These are phyloP conservation scores for Ceratocystis harringtonii DNA, from an alignment of 2,329 filamentous ascomycete species.

Conservation along the genomic window DNA sequence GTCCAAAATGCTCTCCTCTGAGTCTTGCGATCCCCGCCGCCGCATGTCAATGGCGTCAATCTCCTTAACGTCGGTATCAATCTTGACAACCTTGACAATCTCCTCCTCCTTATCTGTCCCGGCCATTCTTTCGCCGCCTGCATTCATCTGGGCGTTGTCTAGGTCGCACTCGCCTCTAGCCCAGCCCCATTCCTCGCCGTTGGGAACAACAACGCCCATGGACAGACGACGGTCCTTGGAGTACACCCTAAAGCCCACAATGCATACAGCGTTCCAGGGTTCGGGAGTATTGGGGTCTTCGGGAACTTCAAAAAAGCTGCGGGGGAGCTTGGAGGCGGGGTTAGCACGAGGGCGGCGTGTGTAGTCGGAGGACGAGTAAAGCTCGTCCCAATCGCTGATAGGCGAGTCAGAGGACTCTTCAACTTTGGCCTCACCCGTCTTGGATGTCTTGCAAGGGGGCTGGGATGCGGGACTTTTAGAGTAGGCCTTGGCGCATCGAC, in stretches of 20 bases:
- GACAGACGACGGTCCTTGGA: conserved; percentile 41
- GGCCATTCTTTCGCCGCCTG: conserved; percentile 27
- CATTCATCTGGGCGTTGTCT: conserved; percentile 42
- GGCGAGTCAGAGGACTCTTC: conserved; percentile 45
- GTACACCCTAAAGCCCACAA: conserved; percentile 47
- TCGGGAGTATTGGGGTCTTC: conserved; percentile 43
- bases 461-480: neutral
- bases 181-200: conserved; percentile 42
- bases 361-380: conserved; percentile 45
- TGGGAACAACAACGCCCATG: conserved; percentile 41
- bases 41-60: conserved; percentile 28
- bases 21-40: neutral
- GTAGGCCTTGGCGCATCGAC: neutral
- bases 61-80: conserved; percentile 4
- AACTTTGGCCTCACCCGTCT: neutral
- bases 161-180: conserved; percentile 40
- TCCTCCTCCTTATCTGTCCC: conserved; percentile 7
- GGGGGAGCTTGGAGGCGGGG: conserved; percentile 24
- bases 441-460: neutral
- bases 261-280: conserved; percentile 48
- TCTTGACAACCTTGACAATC: conserved; percentile 8
- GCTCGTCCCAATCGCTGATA: conserved; percentile 42
- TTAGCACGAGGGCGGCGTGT: conserved; percentile 33
- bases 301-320: conserved; percentile 32
- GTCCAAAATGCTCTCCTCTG: conserved; percentile 24